Evolutionary conservation across 768 basidiomycete genomes (phyloP).

Genomic region (Collybiopsis luxurians): DNA sequence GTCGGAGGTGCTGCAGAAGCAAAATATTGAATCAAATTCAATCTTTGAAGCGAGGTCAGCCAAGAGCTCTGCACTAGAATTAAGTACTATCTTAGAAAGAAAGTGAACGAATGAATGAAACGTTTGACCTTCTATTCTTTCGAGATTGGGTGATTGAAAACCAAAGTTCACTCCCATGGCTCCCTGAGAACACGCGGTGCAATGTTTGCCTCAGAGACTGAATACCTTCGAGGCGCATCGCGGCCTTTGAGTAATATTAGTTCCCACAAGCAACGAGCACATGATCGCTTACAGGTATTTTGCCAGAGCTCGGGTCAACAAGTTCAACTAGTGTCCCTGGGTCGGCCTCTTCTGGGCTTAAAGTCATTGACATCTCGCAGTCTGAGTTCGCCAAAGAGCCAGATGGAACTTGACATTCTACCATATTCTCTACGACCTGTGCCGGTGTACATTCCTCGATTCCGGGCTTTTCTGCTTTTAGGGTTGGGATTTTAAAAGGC

Average conservation of each 20-base stretch:
- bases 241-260: not conserved
- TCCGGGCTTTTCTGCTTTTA: constrained; percentile 14
- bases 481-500: constrained; percentile 44
- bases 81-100: not conserved
- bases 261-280: not conserved
- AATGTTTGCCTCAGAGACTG: not conserved
- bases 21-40: constrained; percentile 42
- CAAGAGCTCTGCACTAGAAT: constrained; percentile 38
- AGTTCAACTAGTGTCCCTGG: not conserved
- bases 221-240: not conserved
- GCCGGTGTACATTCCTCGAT: no score
- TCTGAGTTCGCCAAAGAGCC: not conserved
- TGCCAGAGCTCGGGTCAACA: not conserved
- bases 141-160: not conserved
- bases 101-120: not conserved
- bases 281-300: constrained; percentile 3
- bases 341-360: not conserved
- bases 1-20: constrained; percentile 45
- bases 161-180: constrained; percentile 24
- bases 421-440: no score
- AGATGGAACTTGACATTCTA: no score
- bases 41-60: constrained; percentile 39
- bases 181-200: constrained; percentile 5
- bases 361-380: not conserved
- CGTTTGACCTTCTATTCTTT: constrained; percentile 9